These are phyloP conservation scores for Tephrocybe rancida DNA, from an alignment of 768 basidiomycete genomes.

Conservation along the genomic window DNA sequence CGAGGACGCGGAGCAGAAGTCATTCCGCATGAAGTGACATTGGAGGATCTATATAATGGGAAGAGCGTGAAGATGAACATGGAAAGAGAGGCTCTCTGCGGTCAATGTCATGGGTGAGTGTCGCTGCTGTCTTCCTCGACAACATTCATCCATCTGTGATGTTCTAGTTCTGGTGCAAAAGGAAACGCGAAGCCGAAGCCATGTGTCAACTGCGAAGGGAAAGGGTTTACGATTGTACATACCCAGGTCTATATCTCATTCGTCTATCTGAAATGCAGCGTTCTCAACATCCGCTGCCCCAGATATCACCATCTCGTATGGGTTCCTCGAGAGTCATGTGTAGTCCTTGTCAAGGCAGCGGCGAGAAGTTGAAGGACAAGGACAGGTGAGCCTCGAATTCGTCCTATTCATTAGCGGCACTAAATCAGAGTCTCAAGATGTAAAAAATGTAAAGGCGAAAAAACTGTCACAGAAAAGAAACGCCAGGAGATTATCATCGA, in stretches of 20 bases:
- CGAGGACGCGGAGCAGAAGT: conserved; percentile 69
- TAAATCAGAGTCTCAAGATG: conserved; percentile 53
- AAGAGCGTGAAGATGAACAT: conserved; percentile 87
- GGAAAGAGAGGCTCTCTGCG: conserved; percentile 84
- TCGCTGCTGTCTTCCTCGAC: conserved; percentile 3
- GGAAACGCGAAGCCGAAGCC: conserved; percentile 83
- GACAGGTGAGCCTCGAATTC: conserved; percentile 57
- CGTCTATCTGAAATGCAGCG: background rate
- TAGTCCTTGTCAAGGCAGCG: conserved; percentile 68
- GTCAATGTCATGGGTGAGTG: conserved; percentile 75
- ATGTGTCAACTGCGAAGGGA: conserved; percentile 82
- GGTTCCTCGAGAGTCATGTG: conserved; percentile 60
- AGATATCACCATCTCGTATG: conserved; percentile 49
- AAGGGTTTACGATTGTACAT: conserved; percentile 70
- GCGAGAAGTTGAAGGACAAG: conserved; percentile 78
- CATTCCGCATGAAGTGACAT: conserved; percentile 80
- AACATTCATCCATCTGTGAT: conserved; percentile 1
- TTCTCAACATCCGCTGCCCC: background rate
- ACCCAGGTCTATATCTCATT: conserved; percentile 43
- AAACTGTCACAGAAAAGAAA: conserved; percentile 84
- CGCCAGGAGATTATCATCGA: conserved; percentile 87
- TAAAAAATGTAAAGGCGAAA: conserved; percentile 93
- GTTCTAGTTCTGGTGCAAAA: conserved; percentile 73
- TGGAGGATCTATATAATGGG: conserved; percentile 93
- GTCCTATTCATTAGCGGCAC: background rate